Base-by-base conservation (phyloP, 805 yeast genomes). In the Cephaloascus fragrans region DNA sequence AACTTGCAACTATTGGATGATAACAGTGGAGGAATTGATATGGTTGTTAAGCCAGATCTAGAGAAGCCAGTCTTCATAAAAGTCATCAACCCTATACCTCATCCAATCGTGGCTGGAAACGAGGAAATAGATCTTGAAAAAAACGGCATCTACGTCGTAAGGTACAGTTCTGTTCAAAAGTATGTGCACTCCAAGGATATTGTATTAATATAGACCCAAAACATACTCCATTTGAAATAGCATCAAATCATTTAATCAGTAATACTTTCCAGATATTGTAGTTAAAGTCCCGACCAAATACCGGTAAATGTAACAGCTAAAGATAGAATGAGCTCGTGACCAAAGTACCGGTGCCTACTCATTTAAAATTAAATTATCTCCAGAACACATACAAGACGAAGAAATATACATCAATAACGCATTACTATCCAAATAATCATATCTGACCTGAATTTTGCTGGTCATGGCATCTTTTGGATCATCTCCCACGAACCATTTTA, bases 21-120 rank as follows among this genome's bases (percentile, higher is more conserved):
- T 46, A 73, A 73, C 2, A 69, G 77, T 10, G 85, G 81, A 19
- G 75, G 73, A 12, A 55, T 80, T 12, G 67, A 75, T 6, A 89
- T 93, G 97, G 67, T 90, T 2, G 83, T 77, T 14, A 71, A 69
- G 43, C 97, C 97, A 0, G 84, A 84, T 37, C 47, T 83, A 52
- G 71, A 83, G 45, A 73, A 69, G 42, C 84, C 93, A 4, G 97
- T 93, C 1, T 88, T 87, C 49, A 64, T 89, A 9, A 68, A 74
- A 36, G 81, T 76, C 1, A 39, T 60, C n/a, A 51, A 50, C 26
- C 67, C 63, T 10, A 53, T 57, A 18, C 58, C 57, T 14, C 62
- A 64, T 29, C 53, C 62, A 3, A 62, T 76, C 0, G 49, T 54
- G 3, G 59, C 77, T 10, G 77, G 72, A 18, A 74, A 65, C 18